Conservation (phyloP, 345 rosid species). For the Sisymbrium irio region DNA sequence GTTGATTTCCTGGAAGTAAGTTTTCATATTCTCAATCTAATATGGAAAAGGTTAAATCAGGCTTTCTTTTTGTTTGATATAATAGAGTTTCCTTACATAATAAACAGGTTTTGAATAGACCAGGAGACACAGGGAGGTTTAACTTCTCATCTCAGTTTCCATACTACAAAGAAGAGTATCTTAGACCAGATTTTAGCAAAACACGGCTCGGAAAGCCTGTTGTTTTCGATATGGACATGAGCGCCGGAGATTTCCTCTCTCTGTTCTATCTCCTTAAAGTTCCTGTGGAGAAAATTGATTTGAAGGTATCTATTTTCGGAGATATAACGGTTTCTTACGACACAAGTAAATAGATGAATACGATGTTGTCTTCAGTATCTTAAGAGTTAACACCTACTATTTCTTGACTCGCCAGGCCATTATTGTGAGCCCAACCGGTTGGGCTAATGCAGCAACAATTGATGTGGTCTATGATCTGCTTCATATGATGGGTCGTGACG, state of each 20-base stretch:
- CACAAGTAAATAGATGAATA: background rate
- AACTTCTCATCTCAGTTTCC: constrained; percentile 76
- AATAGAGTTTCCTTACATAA: background rate
- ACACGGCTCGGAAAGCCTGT: constrained; percentile 66
- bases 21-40: background rate
- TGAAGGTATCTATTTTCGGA: constrained; percentile 47
- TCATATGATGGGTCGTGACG: constrained; percentile 99
- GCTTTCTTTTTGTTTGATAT: background rate
- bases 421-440: constrained; percentile 78
- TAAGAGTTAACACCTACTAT: background rate
- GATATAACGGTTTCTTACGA: background rate
- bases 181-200: constrained; percentile 54
- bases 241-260: constrained; percentile 84
- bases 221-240: constrained; percentile 95
- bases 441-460: constrained; percentile 95
- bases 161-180: constrained; percentile 53
- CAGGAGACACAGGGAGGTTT: constrained; percentile 60
- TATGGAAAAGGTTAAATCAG: background rate
- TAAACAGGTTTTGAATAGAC: constrained; percentile 63
- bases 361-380: background rate
- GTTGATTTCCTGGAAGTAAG: constrained; percentile 83
- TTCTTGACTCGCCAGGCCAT: constrained; percentile 53
- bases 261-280: constrained; percentile 83
- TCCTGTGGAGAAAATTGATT: constrained; percentile 62
- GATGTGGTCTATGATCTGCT: constrained; percentile 79